Conservation (phyloP, 2,329 filamentous ascomycete genomes). For the Leptoxyphium fumago region DNA sequence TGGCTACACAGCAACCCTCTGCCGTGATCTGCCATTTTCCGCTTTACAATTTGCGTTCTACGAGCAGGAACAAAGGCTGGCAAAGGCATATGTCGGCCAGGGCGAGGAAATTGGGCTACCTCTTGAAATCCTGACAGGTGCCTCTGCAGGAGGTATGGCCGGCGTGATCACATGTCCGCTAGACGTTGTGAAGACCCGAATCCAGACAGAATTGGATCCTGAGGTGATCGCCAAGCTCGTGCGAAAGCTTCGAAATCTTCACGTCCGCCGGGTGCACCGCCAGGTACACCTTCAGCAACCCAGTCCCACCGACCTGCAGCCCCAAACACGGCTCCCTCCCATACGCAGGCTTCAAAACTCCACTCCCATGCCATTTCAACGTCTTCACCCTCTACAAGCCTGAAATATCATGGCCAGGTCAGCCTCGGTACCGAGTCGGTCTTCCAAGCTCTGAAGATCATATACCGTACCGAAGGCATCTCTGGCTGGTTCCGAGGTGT, state of each 20-base stretch:
- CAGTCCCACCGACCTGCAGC: neutral
- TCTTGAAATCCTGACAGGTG: slow-evolving; percentile 78
- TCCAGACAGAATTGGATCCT: slow-evolving; percentile 76
- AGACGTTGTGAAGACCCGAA: slow-evolving; percentile 91
- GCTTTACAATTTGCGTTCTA: slow-evolving; percentile 97
- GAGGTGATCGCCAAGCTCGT: slow-evolving; percentile 22
- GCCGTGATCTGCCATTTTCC: slow-evolving; percentile 87
- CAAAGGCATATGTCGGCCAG: slow-evolving; percentile 56
- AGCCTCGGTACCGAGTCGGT: slow-evolving; percentile 83
- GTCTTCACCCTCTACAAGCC: slow-evolving; percentile 72
- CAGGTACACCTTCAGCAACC: slow-evolving; percentile 1
- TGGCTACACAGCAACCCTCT: slow-evolving; percentile 93
- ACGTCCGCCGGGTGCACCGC: slow-evolving; percentile 1
- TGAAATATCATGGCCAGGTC: slow-evolving; percentile 62
- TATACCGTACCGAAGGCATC: slow-evolving; percentile 81
- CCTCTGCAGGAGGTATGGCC: slow-evolving; percentile 77
- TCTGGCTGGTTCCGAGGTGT: slow-evolving; percentile 90
- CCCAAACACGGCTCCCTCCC: slow-evolving; percentile 1
- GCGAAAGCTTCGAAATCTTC: slow-evolving; percentile 6
- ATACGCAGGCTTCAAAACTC: slow-evolving; percentile 1
- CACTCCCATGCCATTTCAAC: slow-evolving; percentile 61
- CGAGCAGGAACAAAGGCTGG: slow-evolving; percentile 78
- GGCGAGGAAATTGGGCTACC: slow-evolving; percentile 72
- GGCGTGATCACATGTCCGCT: slow-evolving; percentile 90
- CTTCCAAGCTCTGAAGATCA: slow-evolving; percentile 65